These are phyloP conservation scores for Pelargonium fulgidum DNA, from an alignment of 441 rosid species.

Conservation along the genomic window DNA sequence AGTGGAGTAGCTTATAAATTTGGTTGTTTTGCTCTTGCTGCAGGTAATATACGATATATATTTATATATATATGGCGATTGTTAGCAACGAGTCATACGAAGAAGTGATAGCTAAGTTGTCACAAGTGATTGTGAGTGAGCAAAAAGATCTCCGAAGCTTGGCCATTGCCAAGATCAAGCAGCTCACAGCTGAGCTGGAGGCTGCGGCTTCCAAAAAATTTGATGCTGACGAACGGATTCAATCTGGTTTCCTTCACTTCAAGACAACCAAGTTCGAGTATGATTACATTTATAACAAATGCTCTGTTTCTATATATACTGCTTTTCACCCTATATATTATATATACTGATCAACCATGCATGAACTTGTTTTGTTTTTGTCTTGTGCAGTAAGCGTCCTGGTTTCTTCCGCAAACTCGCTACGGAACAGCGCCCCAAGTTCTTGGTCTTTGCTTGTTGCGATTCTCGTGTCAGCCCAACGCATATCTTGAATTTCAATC, in stretches of 20 bases:
- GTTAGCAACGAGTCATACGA: neutral
- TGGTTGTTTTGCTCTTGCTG: slow-evolving; percentile 25
- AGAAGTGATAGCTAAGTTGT: neutral
- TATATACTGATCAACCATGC: no score
- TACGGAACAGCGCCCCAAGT: neutral
- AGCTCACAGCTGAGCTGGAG: neutral
- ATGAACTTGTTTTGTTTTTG: neutral
- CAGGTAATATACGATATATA: neutral
- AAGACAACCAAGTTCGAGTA: neutral
- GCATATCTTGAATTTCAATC: neutral
- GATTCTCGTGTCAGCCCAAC: neutral
- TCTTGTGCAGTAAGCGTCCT: neutral
- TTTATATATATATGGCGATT: neutral
- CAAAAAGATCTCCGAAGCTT: neutral
- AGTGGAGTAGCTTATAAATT: no score
- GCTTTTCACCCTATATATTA: no score
- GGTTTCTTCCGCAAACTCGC: neutral
- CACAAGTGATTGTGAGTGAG: neutral
- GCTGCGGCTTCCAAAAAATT: neutral
- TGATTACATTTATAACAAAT: no score
- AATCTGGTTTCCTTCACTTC: neutral
- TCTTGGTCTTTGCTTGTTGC: neutral
- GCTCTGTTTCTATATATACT: no score
- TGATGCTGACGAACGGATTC: neutral
- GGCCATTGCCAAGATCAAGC: slow-evolving; percentile 2